Base-by-base conservation (phyloP, 129 eudicot genomes). In the Erigeron canadensis region DNA sequence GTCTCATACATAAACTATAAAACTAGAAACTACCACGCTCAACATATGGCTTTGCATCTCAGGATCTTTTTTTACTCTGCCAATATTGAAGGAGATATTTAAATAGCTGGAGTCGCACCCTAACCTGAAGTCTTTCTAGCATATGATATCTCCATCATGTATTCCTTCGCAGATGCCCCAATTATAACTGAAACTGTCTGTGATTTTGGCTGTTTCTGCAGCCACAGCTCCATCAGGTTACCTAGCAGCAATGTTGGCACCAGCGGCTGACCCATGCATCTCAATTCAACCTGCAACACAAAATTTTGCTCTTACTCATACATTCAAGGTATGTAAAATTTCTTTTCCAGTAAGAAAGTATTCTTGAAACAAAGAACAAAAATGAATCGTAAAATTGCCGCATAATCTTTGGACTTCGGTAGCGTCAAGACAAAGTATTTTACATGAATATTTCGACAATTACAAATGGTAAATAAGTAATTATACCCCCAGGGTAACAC, bases 121-220 rank as follows among this genome's bases (percentile, higher is more conserved):
- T 19, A 11, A 73, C 38, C 60, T 8, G 21, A 19, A 71, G 15
- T 12, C 47, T 75, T 85, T 51, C 89, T 81, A 61, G 91, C 88
- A 81, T 91, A 91, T 18, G 81, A 83, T 75, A 91, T 71, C 53
- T 82, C 86, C 97, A 88, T 88, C 78, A 88, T 91, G 74, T 88
- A 88, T 48, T 91, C 97, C 88, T 88, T 88, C 4, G 88, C 97
- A 1, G 97, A 91, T 28, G 96, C 82, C 45, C 96, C 97, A 21
- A 84, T 75, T 56, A 72, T 62, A 48, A 83, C 86, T 1, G 88
- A 76, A 55, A 86, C 82, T 41, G 77, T 81, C 53, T 86, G 83
- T 7, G 89, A 77, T 2, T 84, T 50, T 18, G 96, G 72, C 7
- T 69, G 83, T 9, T 78, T 88, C 71, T 84, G 87, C 54, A 91